Conservation (phyloP, 306 rosid species). For the Acacia crassicarpa region DNA sequence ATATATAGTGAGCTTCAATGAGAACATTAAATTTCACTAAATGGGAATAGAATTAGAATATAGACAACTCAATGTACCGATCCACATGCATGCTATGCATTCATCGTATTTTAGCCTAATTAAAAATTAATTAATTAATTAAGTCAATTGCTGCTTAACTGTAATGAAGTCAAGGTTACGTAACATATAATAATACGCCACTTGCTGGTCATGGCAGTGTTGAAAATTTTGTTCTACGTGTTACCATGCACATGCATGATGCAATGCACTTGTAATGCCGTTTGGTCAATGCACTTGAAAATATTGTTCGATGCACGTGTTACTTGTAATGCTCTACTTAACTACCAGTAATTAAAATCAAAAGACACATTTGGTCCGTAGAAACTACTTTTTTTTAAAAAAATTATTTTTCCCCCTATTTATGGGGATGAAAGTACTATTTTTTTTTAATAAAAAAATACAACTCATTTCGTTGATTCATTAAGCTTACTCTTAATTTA, state of each 20-base stretch:
- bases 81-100: constrained; percentile 27
- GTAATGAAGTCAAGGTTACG: neutral
- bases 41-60: neutral
- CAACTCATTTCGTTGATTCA: too few species aligned
- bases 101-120: neutral
- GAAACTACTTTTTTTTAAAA: too few species aligned
- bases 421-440: too few species aligned
- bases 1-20: neutral
- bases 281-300: too few species aligned
- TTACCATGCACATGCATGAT: neutral
- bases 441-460: too few species aligned
- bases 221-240: neutral
- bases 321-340: neutral
- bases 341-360: too few species aligned
- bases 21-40: neutral
- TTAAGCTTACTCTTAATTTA: too few species aligned
- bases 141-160: neutral
- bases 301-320: too few species aligned
- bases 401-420: too few species aligned
- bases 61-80: neutral
- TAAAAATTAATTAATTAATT: neutral
- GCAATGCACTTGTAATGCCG: neutral
- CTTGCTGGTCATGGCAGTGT: neutral
- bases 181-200: neutral
- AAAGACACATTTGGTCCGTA: too few species aligned